Conservation (phyloP, 768 basidiomycete species). For the Gloeostereum incarnatum region DNA sequence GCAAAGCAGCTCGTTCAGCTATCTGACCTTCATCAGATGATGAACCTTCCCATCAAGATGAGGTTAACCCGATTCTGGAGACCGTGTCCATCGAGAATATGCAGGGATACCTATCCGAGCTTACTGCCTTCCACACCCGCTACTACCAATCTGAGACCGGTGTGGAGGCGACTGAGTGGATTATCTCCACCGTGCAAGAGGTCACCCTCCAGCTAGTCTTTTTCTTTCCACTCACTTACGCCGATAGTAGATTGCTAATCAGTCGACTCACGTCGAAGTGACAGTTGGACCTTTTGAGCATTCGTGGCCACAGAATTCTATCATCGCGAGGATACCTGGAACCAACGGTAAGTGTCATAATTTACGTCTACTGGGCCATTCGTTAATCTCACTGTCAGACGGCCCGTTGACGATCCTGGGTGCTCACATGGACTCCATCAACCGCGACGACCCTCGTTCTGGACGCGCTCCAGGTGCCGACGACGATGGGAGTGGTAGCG, state of each 20-base stretch:
- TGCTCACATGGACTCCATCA: slow-evolving; percentile 34
- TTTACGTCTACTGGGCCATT: too few species aligned
- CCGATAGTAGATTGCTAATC: slow-evolving; percentile 4
- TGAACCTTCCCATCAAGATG: slow-evolving; percentile 5
- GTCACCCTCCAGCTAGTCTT: slow-evolving; percentile 13
- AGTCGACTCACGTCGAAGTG: slow-evolving; percentile 18
- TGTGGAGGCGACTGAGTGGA: slow-evolving; percentile 26
- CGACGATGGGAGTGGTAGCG: slow-evolving; percentile 37
- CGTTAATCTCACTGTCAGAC: too few species aligned
- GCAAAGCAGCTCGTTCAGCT: too few species aligned
- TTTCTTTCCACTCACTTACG: neutral
- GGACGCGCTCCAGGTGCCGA: slow-evolving; percentile 40
- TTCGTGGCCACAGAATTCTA: slow-evolving; percentile 23
- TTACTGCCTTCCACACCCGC: slow-evolving; percentile 32
- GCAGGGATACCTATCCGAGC: slow-evolving; percentile 21
- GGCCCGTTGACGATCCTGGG: slow-evolving; percentile 28
- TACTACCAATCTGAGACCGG: slow-evolving; percentile 31
- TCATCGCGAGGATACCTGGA: slow-evolving; percentile 28
- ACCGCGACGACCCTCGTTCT: slow-evolving; percentile 23
- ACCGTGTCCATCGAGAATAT: slow-evolving; percentile 7
- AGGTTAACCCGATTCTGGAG: slow-evolving; percentile 2
- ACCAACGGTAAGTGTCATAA: slow-evolving; percentile 15
- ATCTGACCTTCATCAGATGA: slow-evolving; percentile 1
- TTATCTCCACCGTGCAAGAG: slow-evolving; percentile 20
- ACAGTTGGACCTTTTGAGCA: slow-evolving; percentile 20